Evolutionary conservation across 495 filamentous ascomycete species (phyloP).

Genomic region (Rostrohypoxylon terebratum): DNA sequence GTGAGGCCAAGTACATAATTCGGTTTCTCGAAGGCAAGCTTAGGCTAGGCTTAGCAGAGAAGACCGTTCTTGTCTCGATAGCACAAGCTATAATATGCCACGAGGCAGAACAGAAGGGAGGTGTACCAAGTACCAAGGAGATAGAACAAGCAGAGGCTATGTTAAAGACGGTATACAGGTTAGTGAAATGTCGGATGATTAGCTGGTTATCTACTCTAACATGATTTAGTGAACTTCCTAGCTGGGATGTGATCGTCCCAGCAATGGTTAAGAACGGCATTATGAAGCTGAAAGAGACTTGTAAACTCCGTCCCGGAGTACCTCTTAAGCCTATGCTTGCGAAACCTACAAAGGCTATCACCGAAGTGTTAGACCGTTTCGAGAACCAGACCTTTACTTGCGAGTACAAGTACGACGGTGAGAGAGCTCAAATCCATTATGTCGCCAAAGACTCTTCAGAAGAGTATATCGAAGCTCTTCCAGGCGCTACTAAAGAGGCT

Average conservation of each 20-base stretch:
- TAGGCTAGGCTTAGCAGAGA: conserved; percentile 90
- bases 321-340: conserved; percentile 99
- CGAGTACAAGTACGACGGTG: conserved; percentile 99
- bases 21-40: conserved; percentile 95
- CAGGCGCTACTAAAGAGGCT: conserved; percentile 63
- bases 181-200: conserved; percentile 34
- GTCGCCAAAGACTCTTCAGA: conserved; percentile 83
- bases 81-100: conserved; percentile 89
- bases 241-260: conserved; percentile 95
- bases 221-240: conserved; percentile 79
- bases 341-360: conserved; percentile 98
- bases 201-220: conserved; percentile 30
- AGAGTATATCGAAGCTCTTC: conserved; percentile 65
- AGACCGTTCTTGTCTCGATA: conserved; percentile 86
- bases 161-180: conserved; percentile 92
- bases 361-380: conserved; percentile 96
- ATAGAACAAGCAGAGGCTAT: conserved; percentile 84
- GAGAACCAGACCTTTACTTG: conserved; percentile 96
- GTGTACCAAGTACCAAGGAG: conserved; percentile 76
- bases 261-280: conserved; percentile 88
- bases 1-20: conserved; percentile 93
- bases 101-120: conserved; percentile 74
- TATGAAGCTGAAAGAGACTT: conserved; percentile 79
- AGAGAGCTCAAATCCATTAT: conserved; percentile 96
- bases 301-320: conserved; percentile 93